Evolutionary conservation across 2,329 filamentous ascomycete genomes (phyloP).

Genomic region (Salinomyces thailandicus): DNA sequence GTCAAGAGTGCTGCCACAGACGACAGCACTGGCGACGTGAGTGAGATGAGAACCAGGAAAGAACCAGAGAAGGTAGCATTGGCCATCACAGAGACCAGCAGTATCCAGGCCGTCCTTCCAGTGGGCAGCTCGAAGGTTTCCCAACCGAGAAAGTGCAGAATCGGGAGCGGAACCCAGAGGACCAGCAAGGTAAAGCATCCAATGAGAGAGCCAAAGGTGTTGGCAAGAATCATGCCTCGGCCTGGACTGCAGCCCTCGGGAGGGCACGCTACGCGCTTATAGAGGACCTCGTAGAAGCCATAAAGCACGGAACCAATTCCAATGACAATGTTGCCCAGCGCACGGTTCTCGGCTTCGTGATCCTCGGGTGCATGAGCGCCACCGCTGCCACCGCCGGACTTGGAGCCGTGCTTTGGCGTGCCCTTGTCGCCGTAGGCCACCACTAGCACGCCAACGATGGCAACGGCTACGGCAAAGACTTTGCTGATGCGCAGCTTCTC

Average conservation of each 20-base stretch:
- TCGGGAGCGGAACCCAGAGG: slow-evolving; percentile 82
- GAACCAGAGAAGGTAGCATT: slow-evolving; percentile 90
- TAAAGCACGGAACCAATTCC: slow-evolving; percentile 85
- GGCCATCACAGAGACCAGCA: slow-evolving; percentile 68
- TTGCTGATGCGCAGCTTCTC: slow-evolving; percentile 80
- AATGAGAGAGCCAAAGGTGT: slow-evolving; percentile 79
- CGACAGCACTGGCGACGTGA: slow-evolving; percentile 77
- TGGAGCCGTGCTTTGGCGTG: slow-evolving; percentile 41
- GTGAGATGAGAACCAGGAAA: slow-evolving; percentile 83
- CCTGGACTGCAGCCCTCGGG: slow-evolving; percentile 74
- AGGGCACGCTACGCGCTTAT: slow-evolving; percentile 87
- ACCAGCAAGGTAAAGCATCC: slow-evolving; percentile 76
- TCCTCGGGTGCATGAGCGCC: slow-evolving; percentile 34
- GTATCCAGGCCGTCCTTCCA: slow-evolving; percentile 67
- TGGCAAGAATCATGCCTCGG: slow-evolving; percentile 95
- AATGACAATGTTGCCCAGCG: slow-evolving; percentile 84
- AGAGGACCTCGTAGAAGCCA: slow-evolving; percentile 92
- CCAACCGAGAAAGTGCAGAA: slow-evolving; percentile 67
- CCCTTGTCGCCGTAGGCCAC: slow-evolving; percentile 78
- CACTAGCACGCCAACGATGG: slow-evolving; percentile 82
- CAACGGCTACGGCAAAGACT: slow-evolving; percentile 72
- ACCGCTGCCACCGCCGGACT: slow-evolving; percentile 45
- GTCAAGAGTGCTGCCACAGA: slow-evolving; percentile 89
- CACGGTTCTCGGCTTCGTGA: slow-evolving; percentile 53
- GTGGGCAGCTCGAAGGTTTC: slow-evolving; percentile 76